A percentile compares a stretch with the other conserved stretches of the same genome.
phyloP scores from a whole-genome alignment of 768 basidiomycete genomes.

The Auriscalpium orientale region DNA sequence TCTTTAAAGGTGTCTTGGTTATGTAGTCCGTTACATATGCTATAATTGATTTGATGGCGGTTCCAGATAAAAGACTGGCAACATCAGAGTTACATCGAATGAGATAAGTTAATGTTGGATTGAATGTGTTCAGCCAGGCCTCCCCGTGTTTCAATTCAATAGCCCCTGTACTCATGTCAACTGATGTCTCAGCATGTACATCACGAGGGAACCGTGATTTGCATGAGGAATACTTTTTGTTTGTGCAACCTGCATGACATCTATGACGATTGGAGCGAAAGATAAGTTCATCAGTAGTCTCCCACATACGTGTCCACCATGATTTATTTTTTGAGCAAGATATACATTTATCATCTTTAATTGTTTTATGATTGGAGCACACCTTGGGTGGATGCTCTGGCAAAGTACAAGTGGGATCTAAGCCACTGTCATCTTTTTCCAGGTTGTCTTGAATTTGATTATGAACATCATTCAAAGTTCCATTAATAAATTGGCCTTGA shows the following conservation, averaged over 20 bases:
- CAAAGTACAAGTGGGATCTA: too few species aligned
- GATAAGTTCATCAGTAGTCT: conserved; percentile 3
- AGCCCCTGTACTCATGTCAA: conserved; percentile 24
- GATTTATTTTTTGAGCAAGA: background rate
- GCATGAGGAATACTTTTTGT: conserved; percentile 24
- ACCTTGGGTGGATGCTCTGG: too few species aligned
- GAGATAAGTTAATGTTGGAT: conserved; percentile 24
- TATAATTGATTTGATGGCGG: too few species aligned
- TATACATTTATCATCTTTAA: too few species aligned
- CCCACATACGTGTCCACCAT: background rate
- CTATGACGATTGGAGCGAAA: conserved; percentile 5
- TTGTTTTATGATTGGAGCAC: too few species aligned
- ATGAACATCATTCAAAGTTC: background rate
- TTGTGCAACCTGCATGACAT: conserved; percentile 21
- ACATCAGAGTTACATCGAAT: conserved; percentile 33
- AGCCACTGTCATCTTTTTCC: too few species aligned
- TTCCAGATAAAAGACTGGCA: conserved; percentile 19
- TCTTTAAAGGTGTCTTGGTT: conserved; percentile 33
- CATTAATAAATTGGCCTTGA: conserved; percentile 8
- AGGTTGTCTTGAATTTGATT: background rate
- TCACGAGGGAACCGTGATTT: conserved; percentile 29
- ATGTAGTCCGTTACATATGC: conserved; percentile 36
- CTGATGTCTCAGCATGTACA: conserved; percentile 17
- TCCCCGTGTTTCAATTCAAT: conserved; percentile 25
- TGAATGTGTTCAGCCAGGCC: conserved; percentile 30